Evolutionary conservation across 257 asterid genomes (phyloP), one percentile per base, ranked within the genome.

Genomic region (Nicotiana obtusifolia): DNA sequence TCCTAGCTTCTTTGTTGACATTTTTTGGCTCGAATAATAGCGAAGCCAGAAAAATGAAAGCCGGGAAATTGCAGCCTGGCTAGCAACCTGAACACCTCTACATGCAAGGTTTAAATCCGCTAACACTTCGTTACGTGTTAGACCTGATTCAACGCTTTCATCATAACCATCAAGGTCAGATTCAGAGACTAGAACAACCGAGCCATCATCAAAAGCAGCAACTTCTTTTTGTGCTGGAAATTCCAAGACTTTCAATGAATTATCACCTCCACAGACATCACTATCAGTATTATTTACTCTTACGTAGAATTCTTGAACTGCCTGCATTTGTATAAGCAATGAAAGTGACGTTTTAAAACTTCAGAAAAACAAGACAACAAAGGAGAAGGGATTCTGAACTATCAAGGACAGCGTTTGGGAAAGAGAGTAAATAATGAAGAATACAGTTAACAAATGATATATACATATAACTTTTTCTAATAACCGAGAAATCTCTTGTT

Each of bases 141-240:
- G n/a, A 24, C 77, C 80, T 17, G 83, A 82, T 60, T 83, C 91
- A 0, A 22, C 80, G 68, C 76, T 85, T 84, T 93, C 98, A 33
- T 89, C 92, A 8, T 93, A 95, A 26, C 98, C 97, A 73, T 94
- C 98, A 24, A 94, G 97, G 89, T 94, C 97, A 3, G 92, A 90
- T 35, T 94, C 94, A 3, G 97, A 91, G 11, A 93, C 87, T 52
- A 94, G 71, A 77, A 94, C 98, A 83, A 91, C 80, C 0, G 97
- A 94, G 73, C 83, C 89, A 37, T 92, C 95, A 16, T 94, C 98
- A 77, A 91, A 87, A 69, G 88, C 91, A 53, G 90, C 91, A 54
- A 49, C 24, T 20, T 82, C 90, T 3, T 14, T 44, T 78, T 83
- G 77, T 7, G 54, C 76, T 54, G 89, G 89, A 76, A 84, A 76